Percentiles rank a stretch among this genome's conserved stretches.
Conservation (phyloP, 805 yeast genomes). For the Clavispora santaluciae region DNA sequence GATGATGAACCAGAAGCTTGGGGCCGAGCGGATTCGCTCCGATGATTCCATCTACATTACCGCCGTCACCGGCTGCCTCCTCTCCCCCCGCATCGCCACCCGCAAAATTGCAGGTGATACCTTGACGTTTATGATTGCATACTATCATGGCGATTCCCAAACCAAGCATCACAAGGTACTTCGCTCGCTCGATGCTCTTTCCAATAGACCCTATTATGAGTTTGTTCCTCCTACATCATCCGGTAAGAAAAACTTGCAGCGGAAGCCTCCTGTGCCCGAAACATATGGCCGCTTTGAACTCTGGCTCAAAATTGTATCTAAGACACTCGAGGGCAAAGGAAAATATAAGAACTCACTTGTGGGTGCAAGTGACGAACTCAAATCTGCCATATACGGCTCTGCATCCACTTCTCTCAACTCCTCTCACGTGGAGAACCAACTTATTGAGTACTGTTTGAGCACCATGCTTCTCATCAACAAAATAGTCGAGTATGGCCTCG, state of each 20-base stretch:
- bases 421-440: conserved; percentile 50
- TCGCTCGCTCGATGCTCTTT: conserved; percentile 45
- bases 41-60: conserved; percentile 43
- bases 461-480: conserved; percentile 70
- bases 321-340: conserved; percentile 79
- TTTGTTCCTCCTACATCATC: conserved; percentile 19
- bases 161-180: conserved; percentile 54
- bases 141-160: conserved; percentile 28
- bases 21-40: conserved; percentile 53
- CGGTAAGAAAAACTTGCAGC: conserved; percentile 25
- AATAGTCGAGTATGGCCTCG: conserved; percentile 45
- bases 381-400: conserved; percentile 20
- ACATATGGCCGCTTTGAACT: conserved; percentile 53
- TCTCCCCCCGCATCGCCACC: conserved; percentile 72
- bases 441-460: conserved; percentile 66
- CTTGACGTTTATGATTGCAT: conserved; percentile 45
- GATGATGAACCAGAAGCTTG: conserved; percentile 58
- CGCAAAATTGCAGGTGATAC: conserved; percentile 78
- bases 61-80: conserved; percentile 65
- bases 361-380: conserved; percentile 84
- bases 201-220: conserved; percentile 35
- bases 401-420: conserved; percentile 35
- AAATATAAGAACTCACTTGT: conserved; percentile 80
- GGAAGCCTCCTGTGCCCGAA: conserved; percentile 33
- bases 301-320: conserved; percentile 65